Conservation (phyloP, 2,329 filamentous ascomycete species). For the Aureobasidium melanogenum region DNA sequence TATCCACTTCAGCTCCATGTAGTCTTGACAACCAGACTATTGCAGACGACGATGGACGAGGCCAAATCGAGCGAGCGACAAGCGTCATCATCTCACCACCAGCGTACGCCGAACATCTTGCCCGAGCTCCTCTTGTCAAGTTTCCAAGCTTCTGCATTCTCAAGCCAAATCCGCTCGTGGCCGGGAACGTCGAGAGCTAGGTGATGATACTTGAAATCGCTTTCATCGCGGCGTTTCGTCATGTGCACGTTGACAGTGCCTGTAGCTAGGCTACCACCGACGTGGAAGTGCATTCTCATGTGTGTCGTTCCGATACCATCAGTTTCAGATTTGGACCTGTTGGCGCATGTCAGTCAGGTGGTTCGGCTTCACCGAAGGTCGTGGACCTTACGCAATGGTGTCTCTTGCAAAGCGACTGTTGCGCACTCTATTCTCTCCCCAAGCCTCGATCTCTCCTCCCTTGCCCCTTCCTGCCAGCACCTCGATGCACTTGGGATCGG, state of each 20-base stretch:
- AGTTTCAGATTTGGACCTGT: conserved; percentile 56
- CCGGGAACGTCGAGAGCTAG: conserved; percentile 74
- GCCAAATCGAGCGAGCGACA: neutral
- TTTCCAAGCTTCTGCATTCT: conserved; percentile 48
- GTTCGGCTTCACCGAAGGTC: too few species aligned
- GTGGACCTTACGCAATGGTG: conserved; percentile 38
- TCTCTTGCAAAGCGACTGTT: conserved; percentile 70
- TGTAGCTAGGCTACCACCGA: conserved; percentile 65
- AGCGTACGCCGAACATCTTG: conserved; percentile 56
- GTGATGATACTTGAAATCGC: conserved; percentile 69
- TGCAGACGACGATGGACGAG: neutral
- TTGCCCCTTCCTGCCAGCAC: conserved; percentile 55
- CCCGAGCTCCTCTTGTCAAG: conserved; percentile 27
- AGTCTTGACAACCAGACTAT: conserved; percentile 3
- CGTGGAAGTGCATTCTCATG: conserved; percentile 75
- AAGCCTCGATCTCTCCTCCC: conserved; percentile 58
- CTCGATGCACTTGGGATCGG: conserved; percentile 60
- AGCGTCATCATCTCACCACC: conserved; percentile 26
- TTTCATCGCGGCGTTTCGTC: conserved; percentile 54
- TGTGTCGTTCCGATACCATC: conserved; percentile 73
- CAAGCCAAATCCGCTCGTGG: conserved; percentile 52
- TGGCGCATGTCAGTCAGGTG: neutral
- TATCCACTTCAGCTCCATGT: neutral
- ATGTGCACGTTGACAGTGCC: conserved; percentile 74
- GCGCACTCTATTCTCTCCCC: conserved; percentile 62